phyloP scores from a whole-genome alignment of 2,329 filamentous ascomycete genomes.

The Thelonectria discophora region DNA sequence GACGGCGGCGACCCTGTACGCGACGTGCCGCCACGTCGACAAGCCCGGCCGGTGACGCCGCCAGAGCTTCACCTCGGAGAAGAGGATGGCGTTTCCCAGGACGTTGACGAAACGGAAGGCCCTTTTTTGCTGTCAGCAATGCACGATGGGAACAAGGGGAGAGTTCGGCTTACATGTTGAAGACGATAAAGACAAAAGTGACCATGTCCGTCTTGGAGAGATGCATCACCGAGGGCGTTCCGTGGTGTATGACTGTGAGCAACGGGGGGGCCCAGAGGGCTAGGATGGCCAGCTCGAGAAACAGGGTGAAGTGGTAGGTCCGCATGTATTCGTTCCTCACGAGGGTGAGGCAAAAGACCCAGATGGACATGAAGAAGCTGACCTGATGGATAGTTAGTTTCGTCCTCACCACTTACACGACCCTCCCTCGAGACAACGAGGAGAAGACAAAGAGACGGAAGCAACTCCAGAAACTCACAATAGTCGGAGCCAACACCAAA shows the following conservation, averaged over 20 bases:
- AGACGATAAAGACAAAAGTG: conserved; percentile 46
- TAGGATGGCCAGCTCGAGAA: conserved; percentile 46
- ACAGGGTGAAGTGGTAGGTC: conserved; percentile 51
- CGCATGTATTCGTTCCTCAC: conserved; percentile 47
- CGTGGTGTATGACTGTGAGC: conserved; percentile 37
- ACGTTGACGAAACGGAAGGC: conserved; percentile 51
- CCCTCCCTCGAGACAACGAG: no score
- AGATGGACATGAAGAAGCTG: conserved; percentile 50
- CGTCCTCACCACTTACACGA: neutral
- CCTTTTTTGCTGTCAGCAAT: conserved; percentile 31
- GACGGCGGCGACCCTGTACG: conserved; percentile 43
- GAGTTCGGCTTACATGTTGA: conserved; percentile 50
- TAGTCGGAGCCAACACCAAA: conserved; percentile 47
- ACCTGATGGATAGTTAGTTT: conserved; percentile 37
- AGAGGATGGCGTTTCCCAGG: conserved; percentile 50
- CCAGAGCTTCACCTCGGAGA: conserved; percentile 51
- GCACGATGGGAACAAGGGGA: accelerated
- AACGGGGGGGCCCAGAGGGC: conserved; percentile 41
- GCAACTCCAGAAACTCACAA: conserved; percentile 48
- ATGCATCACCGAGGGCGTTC: conserved; percentile 1
- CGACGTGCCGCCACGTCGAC: conserved; percentile 34
- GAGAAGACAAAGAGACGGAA: no score
- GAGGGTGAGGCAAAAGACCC: conserved; percentile 47
- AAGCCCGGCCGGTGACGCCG: conserved; percentile 46
- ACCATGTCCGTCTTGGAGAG: conserved; percentile 39